Evolutionary conservation across 1,139 yeast species (phyloP).

Genomic region (Suhomyces yuchorum): DNA sequence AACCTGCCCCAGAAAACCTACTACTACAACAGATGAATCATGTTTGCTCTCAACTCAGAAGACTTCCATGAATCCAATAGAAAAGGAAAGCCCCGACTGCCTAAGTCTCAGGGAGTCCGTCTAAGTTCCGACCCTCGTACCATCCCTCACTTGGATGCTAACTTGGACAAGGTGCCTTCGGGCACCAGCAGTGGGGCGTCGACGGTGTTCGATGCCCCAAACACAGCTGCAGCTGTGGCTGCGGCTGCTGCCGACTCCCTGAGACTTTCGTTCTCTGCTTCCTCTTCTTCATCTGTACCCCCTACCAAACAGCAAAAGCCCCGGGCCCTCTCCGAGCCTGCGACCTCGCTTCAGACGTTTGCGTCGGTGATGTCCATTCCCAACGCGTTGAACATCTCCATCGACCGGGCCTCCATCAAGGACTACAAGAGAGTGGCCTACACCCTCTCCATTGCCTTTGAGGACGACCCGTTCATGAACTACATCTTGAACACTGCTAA

Average conservation of each 20-base stretch:
- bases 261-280: constrained; percentile 15
- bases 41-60: constrained; percentile 35
- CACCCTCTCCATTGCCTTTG: constrained; percentile 42
- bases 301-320: constrained; percentile 3
- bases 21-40: constrained; percentile 16
- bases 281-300: constrained; percentile 5
- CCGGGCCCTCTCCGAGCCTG: constrained; percentile 10
- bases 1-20: not conserved
- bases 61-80: constrained; percentile 37
- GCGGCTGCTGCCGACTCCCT: constrained; percentile 14
- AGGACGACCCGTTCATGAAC: constrained; percentile 45
- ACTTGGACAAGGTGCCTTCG: constrained; percentile 4
- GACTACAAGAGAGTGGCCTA: constrained; percentile 44
- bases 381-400: constrained; percentile 30
- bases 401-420: constrained; percentile 33
- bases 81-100: constrained; percentile 48
- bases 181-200: constrained; percentile 8
- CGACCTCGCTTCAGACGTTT: constrained; percentile 8
- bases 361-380: constrained; percentile 19
- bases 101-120: constrained; percentile 40
- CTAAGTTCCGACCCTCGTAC: constrained; percentile 12
- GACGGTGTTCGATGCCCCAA: not conserved
- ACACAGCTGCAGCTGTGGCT: not conserved
- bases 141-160: constrained; percentile 5
- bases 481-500: constrained; percentile 38